Evolutionary conservation across 179 eudicot species (phyloP).

Genomic region (Carnegiea gigantea): DNA sequence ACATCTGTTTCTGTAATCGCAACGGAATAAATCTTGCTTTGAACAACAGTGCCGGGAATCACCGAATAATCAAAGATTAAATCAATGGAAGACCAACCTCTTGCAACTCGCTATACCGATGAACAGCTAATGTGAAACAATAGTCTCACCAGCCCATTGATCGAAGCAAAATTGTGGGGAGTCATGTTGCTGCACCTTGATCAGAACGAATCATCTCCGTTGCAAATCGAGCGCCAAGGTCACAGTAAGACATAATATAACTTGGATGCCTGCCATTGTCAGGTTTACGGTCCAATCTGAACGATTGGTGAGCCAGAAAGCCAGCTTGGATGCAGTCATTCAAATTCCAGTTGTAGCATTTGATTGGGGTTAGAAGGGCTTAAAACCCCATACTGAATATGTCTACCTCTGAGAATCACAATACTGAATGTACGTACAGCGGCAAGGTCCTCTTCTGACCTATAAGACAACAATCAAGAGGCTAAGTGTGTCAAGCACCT

Average conservation of each 20-base stretch:
- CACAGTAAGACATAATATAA: too few relatives aligned
- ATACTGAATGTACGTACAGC: slow-evolving; percentile 61
- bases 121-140: background rate
- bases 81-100: background rate
- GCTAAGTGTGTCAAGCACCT: background rate
- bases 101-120: background rate
- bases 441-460: slow-evolving; percentile 83
- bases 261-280: too few relatives aligned
- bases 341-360: background rate
- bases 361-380: background rate
- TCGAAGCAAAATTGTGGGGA: background rate
- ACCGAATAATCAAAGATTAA: background rate
- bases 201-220: too few relatives aligned
- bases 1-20: background rate
- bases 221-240: too few relatives aligned
- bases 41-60: background rate
- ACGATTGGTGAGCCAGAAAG: background rate
- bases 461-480: slow-evolving; percentile 28
- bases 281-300: background rate
- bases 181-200: too few relatives aligned
- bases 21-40: background rate
- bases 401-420: slow-evolving; percentile 74
- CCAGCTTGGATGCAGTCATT: background rate
- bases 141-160: background rate
- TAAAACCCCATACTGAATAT: background rate